Evolutionary conservation across 352 stramenopile genomes (phyloP), one percentile per base, ranked within the genome.

Genomic region (Phytophthora melonis): DNA sequence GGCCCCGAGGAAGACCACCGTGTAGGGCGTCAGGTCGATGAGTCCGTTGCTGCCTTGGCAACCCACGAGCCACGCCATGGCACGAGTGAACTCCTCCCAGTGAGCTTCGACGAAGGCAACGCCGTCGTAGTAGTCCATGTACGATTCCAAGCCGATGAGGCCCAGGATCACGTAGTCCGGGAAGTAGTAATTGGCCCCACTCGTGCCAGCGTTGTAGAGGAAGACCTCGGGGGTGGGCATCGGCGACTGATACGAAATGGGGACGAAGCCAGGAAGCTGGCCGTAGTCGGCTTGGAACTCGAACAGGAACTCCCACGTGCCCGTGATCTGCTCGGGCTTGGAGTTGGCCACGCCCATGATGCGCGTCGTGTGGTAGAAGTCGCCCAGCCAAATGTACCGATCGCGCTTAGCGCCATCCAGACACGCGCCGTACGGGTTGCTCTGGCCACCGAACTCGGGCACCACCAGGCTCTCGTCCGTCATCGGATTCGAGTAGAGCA

Each of bases 41-140:
- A 74, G 64, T 2, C 64, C 70, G 11, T 73, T 47, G 54, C 58
- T 66, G 13, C 25, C 59, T 23, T 70, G 70, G 53, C 54, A 39
- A 21, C 70, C 58, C 3, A 58, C 13, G 25, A 80, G 64, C 73
- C 73, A 80, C 1, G 39, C 54, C 41, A 71, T 54, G 7, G 73
- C 55, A 10, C 63, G 63, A 27, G 41, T 74, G 16, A 75, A 67
- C 25, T 68, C 58, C 14, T 64, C 69, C 74, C 74, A 80, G 27
- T 80, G 58, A 1, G 53, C 45, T 49, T 69, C 30, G 8, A 63
- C 64, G n/a, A 80, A 80, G 0, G 23, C 60, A 3, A 75, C 16
- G 50, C 66, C 69, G 47, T 80, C 56, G 50, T 62, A 80, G 58
- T 80, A 80, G 25, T 80, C 74, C 74, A 80, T 80, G 65, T 75